Base-by-base conservation (phyloP, 495 filamentous ascomycete genomes). In the Neurospora sp. region DNA sequence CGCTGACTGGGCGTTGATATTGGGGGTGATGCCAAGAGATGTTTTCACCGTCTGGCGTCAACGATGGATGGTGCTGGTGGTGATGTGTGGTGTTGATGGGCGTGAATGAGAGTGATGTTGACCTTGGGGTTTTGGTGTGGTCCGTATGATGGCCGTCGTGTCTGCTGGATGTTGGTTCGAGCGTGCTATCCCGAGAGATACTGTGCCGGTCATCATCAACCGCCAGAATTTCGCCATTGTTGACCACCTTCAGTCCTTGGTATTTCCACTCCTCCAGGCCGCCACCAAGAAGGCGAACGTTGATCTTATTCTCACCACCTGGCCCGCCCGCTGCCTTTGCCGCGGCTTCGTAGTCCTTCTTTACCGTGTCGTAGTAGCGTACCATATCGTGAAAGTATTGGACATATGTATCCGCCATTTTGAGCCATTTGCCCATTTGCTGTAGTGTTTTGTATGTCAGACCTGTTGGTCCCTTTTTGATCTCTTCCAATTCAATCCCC, bases 331-430 rank as follows among this genome's bases (percentile, higher is more conserved):
- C 76, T 22, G 46, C 61, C 12, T 12, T 68, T 18, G 35, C 42
- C 18, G 31, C 53, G 10, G 69, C 44, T 20, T 79, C 74, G 73
- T 88, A 91, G 72, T 92, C 90, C 16, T 84, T 84, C 78, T 89
- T 90, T 71, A 90, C 89, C 22, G 82, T 86, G 22, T 85, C 81
- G 76, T 91, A 93, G 80, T 92, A 94, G 27, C 81, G 82, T 75
- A 91, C 86, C 82, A 93, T 88, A 14, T 89, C 86, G 66, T 87
- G 83, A 68, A 95, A 83, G n/a, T 91, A 90, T 38, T 81, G 83
- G 75, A 90, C 89, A 83, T 92, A 94, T 3, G 89, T 91, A 31
- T 87, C 84, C 0, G 91, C 91, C 89, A 94, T 92, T 71, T 86
- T 87, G 71, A 93, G 83, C 74, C 88, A 88, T 9, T 84, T 82